Base-by-base conservation (phyloP, 2,329 filamentous ascomycete genomes). In the Fusarium sp. region DNA sequence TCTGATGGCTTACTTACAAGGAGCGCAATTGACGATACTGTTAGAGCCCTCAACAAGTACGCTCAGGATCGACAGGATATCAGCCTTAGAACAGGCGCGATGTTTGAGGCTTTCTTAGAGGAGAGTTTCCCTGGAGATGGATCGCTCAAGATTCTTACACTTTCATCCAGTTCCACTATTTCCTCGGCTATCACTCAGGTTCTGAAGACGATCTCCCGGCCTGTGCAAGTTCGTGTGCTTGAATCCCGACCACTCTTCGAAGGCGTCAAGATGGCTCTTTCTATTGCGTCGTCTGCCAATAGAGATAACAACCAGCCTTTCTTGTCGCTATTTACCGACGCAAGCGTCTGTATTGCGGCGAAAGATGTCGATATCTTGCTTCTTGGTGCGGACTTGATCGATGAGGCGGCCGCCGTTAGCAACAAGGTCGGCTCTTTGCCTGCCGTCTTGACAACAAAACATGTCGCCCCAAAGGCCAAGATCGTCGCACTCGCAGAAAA, bases 211-310 rank as follows among this genome's bases (percentile, higher is more conserved):
- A 62, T 65, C 2, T 69, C 76, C 2, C 69, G 79, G 8, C 66
- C 58, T 1, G 68, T 89, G 9, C 80, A 87, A 45, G 71, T 91
- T 15, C 81, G 80, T 5, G 77, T 91, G 27, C 78, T 91, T 4
- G 88, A 91, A 70, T 90, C 88, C 3, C 79, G 88, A 1, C 88
- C 88, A 0, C 77, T 87, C 1, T 90, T 82, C 61, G 88, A 91
- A 73, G 88, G 88, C 8, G 84, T 84, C 5, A 80, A 78, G 9
- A 78, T 87, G 47, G 86, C 84, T 4, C 76, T 74, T 11, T 71
- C 71, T 4, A 55, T 87, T 61, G 85, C 84, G 6, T 76, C 74
- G n/a, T 73, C 72, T 5, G 56, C 56, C 37, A 42, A 49, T 4
- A 46, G 41, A 19, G 49, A 84, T 62, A 69, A 74, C 52, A 43